Base-by-base conservation (phyloP, 176 grass and related monocot species). In the Microstegium vimineum region DNA sequence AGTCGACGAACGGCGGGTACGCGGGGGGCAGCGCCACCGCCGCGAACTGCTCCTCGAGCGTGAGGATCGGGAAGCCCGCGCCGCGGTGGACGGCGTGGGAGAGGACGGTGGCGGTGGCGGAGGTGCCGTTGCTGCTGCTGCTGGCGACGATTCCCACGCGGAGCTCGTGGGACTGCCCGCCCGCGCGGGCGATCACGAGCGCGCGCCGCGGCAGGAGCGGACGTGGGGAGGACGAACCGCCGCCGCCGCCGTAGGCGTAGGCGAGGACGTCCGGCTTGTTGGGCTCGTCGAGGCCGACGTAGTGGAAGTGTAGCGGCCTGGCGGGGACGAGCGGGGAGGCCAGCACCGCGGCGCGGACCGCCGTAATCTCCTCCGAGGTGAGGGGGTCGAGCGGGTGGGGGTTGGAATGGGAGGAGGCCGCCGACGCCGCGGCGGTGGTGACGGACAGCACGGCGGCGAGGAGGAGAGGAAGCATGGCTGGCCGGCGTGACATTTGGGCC, bases 281-380 rank as follows among this genome's bases (percentile, higher is more conserved):
- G 5, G 91, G 91, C 80, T 97, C 94, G 80, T 97, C 91, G 46
- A 97, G 92, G 85, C 89, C 91, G 40, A 97, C 85, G 71, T 92
- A 97, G 79, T 97, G 90, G 83, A 93, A 96, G 86, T 42, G 40
- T 8, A 42, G 40, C 40, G 40, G 40, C 40, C 40, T 42, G 22
- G 47, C 54, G 2, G 86, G 40, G 56, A 82, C 77, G 52, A 83
- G 68, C 27, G 66, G 62, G n/a, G 86, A 93, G 43, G 83, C 61
- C 1, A 84, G 71, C 71, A 91, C 77, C 30, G 90, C 61, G 20
- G 4, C 31, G 46, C 79, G 49, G 28, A 87, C 72, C 14, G 51
- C 72, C 62, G 54, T 59, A 40, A 93, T 76, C 83, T 97, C 94
- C 0, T 74, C 85, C 0, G 86, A 36, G 7, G 83, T 79, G 71